Conservation (phyloP, 2,329 filamentous ascomycete species). For the Didymella sp. region DNA sequence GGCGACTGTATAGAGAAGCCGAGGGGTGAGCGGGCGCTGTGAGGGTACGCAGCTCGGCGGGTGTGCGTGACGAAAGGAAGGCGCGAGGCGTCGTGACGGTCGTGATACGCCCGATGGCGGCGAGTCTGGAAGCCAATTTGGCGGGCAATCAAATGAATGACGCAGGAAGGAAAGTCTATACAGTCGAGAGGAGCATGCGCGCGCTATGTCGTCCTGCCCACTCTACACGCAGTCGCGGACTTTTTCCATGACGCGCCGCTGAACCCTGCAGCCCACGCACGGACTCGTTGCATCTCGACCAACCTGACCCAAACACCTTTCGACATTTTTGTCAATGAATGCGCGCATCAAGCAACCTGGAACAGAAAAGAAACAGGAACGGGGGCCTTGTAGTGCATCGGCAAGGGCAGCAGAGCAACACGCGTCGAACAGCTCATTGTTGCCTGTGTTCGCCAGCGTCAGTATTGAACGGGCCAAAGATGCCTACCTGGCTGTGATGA, state of each 20-base stretch:
- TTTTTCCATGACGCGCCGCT: slow-evolving; percentile 8
- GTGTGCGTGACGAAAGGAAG: slow-evolving; percentile 22
- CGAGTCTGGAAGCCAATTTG: slow-evolving; percentile 42
- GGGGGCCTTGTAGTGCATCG: too few species aligned
- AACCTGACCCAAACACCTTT: background rate
- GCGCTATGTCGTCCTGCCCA: background rate
- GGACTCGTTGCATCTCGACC: background rate
- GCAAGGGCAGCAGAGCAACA: too few species aligned
- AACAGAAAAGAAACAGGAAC: too few species aligned
- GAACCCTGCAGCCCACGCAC: background rate
- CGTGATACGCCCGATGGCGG: slow-evolving; percentile 37
- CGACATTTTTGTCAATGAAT: too few species aligned
- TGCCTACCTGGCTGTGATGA: too few species aligned
- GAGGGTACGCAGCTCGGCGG: background rate
- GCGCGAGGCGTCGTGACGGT: slow-evolving; percentile 29
- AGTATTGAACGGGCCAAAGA: too few species aligned
- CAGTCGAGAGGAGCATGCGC: slow-evolving; percentile 9
- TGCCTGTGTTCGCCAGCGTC: too few species aligned
- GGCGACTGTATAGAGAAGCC: background rate
- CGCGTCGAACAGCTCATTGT: too few species aligned
- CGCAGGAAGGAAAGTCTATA: slow-evolving; percentile 8
- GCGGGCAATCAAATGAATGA: slow-evolving; percentile 19
- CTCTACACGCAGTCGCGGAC: background rate
- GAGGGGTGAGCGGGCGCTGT: slow-evolving; percentile 4
- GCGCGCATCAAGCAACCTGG: too few species aligned